phyloP scores from a whole-genome alignment of 176 grass and related monocot species.

The Aegilops bicornis region DNA sequence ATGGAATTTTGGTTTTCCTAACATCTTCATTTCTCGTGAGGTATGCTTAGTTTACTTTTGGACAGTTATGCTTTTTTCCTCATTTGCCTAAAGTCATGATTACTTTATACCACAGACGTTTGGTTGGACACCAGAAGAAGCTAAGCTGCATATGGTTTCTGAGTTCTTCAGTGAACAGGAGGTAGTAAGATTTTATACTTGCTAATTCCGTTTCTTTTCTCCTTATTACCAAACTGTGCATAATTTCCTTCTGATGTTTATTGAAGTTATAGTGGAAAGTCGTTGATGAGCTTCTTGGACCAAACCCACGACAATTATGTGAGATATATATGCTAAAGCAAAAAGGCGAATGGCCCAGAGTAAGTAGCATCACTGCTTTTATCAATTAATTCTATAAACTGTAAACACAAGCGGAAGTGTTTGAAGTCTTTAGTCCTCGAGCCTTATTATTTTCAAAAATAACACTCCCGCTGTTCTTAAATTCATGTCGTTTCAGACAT shows the following conservation, averaged over 20 bases:
- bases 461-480: not conserved
- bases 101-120: slow-evolving; percentile 62
- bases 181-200: slow-evolving; percentile 57
- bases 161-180: slow-evolving; percentile 91
- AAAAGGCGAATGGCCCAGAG: slow-evolving; percentile 54
- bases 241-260: slow-evolving; percentile 64
- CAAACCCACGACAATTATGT: slow-evolving; percentile 82
- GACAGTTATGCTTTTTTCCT: not conserved
- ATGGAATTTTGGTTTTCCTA: slow-evolving; percentile 91
- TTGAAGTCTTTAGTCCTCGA: not conserved
- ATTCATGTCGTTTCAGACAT: not conserved
- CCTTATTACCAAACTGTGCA: slow-evolving; percentile 16
- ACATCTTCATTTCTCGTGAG: slow-evolving; percentile 98
- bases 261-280: slow-evolving; percentile 99
- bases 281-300: slow-evolving; percentile 89
- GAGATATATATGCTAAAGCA: slow-evolving; percentile 88
- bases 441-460: not conserved
- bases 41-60: slow-evolving; percentile 46
- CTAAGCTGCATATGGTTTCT: slow-evolving; percentile 92
- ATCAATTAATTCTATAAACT: not conserved
- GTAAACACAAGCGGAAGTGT: not conserved
- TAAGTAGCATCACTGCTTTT: slow-evolving; percentile 40
- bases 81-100: not conserved
- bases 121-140: slow-evolving; percentile 84
- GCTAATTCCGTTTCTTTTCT: slow-evolving; percentile 18